phyloP scores from a whole-genome alignment of 768 basidiomycete species.

The Tremella fuciformis region DNA sequence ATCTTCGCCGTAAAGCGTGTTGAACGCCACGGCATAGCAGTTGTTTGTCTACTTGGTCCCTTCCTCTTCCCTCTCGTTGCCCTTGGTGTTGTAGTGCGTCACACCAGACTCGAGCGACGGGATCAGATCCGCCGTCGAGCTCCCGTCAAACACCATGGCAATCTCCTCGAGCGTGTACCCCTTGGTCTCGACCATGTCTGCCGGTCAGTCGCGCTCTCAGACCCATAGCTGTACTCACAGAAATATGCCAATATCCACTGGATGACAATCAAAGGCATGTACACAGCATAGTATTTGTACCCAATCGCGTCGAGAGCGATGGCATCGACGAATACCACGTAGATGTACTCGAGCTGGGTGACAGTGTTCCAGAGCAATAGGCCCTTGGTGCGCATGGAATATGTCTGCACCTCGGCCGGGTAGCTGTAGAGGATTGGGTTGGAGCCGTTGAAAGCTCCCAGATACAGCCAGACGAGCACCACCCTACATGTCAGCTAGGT shows the following conservation, averaged over 20 bases:
- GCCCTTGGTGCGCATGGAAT: slow-evolving; percentile 52
- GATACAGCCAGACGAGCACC: slow-evolving; percentile 50
- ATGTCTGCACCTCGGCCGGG: slow-evolving; percentile 52
- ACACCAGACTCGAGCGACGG: too few species aligned
- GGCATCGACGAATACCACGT: slow-evolving; percentile 70
- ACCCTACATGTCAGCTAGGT: slow-evolving; percentile 16
- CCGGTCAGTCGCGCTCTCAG: not conserved
- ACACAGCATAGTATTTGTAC: slow-evolving; percentile 51
- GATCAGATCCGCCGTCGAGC: not conserved
- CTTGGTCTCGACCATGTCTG: slow-evolving; percentile 4
- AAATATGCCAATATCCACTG: slow-evolving; percentile 47
- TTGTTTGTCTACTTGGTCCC: too few species aligned
- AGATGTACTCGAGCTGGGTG: slow-evolving; percentile 66
- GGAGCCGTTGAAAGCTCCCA: slow-evolving; percentile 50
- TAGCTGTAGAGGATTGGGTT: slow-evolving; percentile 32
- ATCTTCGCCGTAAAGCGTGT: too few species aligned
- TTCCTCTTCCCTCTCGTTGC: too few species aligned
- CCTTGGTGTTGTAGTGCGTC: too few species aligned
- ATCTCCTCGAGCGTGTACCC: slow-evolving; percentile 5
- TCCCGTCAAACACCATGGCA: slow-evolving; percentile 3
- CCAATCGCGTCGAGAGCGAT: slow-evolving; percentile 45
- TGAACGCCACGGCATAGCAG: too few species aligned
- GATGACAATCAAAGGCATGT: slow-evolving; percentile 51
- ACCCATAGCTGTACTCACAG: slow-evolving; percentile 32
- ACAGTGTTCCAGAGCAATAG: slow-evolving; percentile 52